phyloP scores from a whole-genome alignment of 2,329 filamentous ascomycete genomes.

The Colletotrichum tanaceti region DNA sequence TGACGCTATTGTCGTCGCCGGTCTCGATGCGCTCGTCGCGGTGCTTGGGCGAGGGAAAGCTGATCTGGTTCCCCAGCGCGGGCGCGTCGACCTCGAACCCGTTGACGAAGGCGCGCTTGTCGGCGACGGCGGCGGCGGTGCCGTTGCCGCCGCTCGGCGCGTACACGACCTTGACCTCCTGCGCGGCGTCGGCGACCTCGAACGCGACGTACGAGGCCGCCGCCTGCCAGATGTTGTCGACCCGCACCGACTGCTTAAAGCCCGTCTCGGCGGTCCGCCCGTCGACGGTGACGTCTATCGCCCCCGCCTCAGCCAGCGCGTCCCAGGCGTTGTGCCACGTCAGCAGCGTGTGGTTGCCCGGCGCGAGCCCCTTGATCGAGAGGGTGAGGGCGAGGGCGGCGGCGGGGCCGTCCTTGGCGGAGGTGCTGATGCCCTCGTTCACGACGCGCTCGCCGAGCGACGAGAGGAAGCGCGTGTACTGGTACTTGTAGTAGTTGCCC shows the following conservation, averaged over 20 bases:
- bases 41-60: constrained; percentile 47
- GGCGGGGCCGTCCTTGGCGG: constrained; percentile 42
- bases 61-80: constrained; percentile 43
- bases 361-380: constrained; percentile 45
- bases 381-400: no score
- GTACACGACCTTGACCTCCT: constrained; percentile 45
- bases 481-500: constrained; percentile 46
- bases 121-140: no score
- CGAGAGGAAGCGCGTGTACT: constrained; percentile 44
- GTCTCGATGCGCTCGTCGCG: constrained; percentile 46
- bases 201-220: constrained; percentile 46
- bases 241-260: constrained; percentile 44
- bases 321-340: constrained; percentile 50
- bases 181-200: constrained; percentile 37
- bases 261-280: constrained; percentile 39
- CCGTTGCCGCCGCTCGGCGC: constrained; percentile 42
- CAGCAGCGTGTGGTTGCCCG: constrained; percentile 46
- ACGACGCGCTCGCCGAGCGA: constrained; percentile 48
- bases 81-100: constrained; percentile 48
- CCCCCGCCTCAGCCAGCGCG: constrained; percentile 41
- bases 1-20: constrained; percentile 33
- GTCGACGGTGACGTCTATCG: constrained; percentile 45
- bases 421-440: constrained; percentile 46
- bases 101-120: constrained; percentile 46
- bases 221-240: constrained; percentile 49